Evolutionary conservation across 208 protist genomes (phyloP).

Genomic region (Balamuthia mandrillaris): DNA sequence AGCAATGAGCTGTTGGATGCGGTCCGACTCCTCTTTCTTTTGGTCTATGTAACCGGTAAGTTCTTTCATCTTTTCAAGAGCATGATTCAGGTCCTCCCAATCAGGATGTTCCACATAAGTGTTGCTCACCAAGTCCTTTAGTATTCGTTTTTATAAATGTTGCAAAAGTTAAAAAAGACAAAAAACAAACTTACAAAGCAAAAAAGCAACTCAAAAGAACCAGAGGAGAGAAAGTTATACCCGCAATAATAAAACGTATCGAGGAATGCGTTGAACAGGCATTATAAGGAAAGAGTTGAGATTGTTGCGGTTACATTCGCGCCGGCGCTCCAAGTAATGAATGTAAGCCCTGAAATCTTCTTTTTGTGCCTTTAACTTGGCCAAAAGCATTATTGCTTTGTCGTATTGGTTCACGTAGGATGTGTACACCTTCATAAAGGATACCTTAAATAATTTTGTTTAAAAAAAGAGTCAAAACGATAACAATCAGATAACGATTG

Average conservation of each 20-base stretch:
- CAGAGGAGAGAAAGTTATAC: background rate
- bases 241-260: slow-evolving; percentile 3
- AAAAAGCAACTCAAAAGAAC: too few relatives aligned
- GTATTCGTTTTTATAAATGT: too few relatives aligned
- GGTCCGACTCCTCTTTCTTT: slow-evolving; percentile 19
- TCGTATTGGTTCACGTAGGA: slow-evolving; percentile 27
- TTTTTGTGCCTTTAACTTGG: slow-evolving; percentile 1
- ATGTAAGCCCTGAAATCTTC: slow-evolving; percentile 12
- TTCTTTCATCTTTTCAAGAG: background rate
- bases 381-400: background rate
- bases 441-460: background rate
- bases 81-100: background rate
- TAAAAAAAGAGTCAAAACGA: background rate
- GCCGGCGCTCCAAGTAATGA: background rate
- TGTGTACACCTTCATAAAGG: slow-evolving; percentile 15
- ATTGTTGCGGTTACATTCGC: background rate
- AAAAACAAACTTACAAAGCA: background rate
- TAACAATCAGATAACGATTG: too few relatives aligned
- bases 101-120: background rate
- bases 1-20: slow-evolving; percentile 23
- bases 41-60: slow-evolving; percentile 1
- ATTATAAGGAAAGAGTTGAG: slow-evolving; percentile 16
- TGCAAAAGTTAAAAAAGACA: too few relatives aligned
- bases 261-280: slow-evolving; percentile 21
- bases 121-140: background rate